These are phyloP conservation scores for Handroanthus guayacan DNA, from an alignment of 257 asterid genomes.

Conservation along the genomic window DNA sequence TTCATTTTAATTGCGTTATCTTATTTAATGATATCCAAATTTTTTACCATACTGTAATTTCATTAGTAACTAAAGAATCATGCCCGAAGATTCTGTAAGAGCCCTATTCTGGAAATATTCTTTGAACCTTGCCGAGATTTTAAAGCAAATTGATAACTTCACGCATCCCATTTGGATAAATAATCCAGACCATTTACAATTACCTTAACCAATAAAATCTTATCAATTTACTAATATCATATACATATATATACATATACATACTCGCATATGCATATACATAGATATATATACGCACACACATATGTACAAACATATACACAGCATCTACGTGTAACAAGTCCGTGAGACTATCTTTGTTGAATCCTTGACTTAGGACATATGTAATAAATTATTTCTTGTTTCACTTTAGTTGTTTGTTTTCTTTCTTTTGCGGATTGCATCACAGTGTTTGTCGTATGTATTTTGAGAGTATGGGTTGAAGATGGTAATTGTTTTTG, in stretches of 20 bases:
- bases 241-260: neutral
- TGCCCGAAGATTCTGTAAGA: conserved; percentile 38
- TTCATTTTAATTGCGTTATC: neutral
- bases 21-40: neutral
- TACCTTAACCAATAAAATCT: neutral
- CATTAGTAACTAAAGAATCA: conserved; percentile 11
- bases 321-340: neutral
- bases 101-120: conserved; percentile 38
- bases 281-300: neutral
- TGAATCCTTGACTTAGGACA: conserved; percentile 14
- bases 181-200: neutral
- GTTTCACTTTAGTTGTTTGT: neutral
- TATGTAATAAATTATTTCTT: neutral
- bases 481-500: neutral
- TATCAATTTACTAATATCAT: neutral
- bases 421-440: neutral
- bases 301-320: too few species aligned
- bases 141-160: conserved; percentile 27
- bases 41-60: conserved; percentile 1
- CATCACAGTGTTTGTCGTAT: neutral
- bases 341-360: neutral
- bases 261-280: too few species aligned
- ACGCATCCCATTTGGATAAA: neutral
- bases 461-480: conserved; percentile 8
- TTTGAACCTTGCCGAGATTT: conserved; percentile 27